Evolutionary conservation across 202 grass and related monocot genomes (phyloP), one percentile per base, ranked within the genome.

Genomic region (Zizania palustris): DNA sequence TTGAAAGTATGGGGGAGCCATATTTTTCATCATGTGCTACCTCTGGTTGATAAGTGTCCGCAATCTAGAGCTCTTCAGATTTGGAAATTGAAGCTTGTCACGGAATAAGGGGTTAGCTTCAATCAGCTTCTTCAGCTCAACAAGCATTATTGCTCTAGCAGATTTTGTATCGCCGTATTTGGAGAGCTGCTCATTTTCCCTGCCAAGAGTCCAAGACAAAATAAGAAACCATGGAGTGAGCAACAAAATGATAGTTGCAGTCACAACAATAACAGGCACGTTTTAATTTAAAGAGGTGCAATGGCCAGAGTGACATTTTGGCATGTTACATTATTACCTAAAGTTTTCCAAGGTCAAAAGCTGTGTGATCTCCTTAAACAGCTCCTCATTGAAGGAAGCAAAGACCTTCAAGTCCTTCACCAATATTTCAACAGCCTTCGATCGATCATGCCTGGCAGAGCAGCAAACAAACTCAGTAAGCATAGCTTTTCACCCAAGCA

Each of bases 101-200:
- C 95, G 89, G 80, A 97, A 97, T 6, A 97, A 86, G 33, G 95
- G 95, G 7, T 94, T 97, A 79, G 95, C 95, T 84, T 97, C 94
- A 43, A 97, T 97, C 67, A 97, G 79, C 76, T 97, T 97, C 83
- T 97, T 97, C 22, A 97, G 80, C 50, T 97, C 95, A 79, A 94
- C 87, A 80, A 97, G 91, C 95, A 97, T 94, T 88, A 97, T 97
- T 58, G 82, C 68, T 76, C 91, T 89, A 50, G 91, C 95, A 74
- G 95, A 97, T 72, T 97, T 97, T 79, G 95, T 97, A 86, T 97
- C 95, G 4, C 95, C 95, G 7, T 97, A 97, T 84, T 97, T 97
- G 11, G 95, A 97, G 51, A 97, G 91, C 67, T 97, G 95, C 56
- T 97, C 91, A 78, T 97, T 97, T 87, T 97, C 89, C 81, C 95